Evolutionary conservation across 2,329 filamentous ascomycete species (phyloP).

Genomic region (Epichloe gansuensis): DNA sequence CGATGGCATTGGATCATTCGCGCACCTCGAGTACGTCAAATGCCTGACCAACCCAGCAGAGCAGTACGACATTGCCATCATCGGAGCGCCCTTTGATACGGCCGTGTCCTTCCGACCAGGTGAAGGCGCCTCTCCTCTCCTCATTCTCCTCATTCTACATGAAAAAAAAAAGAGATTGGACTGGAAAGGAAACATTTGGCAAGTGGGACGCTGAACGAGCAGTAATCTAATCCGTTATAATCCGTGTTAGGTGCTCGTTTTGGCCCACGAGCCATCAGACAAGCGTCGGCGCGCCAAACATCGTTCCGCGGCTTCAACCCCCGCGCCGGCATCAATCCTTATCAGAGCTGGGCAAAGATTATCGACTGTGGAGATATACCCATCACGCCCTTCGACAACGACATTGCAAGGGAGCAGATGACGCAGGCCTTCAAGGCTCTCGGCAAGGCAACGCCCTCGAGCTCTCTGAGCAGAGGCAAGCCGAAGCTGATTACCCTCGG

Average conservation of each 20-base stretch:
- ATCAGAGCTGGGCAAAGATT: conserved; percentile 67
- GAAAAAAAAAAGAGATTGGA: no score
- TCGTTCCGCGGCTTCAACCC: conserved; percentile 69
- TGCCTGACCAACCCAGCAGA: conserved; percentile 55
- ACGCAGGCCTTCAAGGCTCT: conserved; percentile 66
- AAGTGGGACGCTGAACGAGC: no score
- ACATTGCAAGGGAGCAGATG: conserved; percentile 72
- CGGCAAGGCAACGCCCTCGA: conserved; percentile 27
- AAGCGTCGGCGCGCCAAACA: conserved; percentile 71
- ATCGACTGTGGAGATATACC: conserved; percentile 89
- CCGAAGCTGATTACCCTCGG: conserved; percentile 57
- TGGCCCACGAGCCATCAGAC: conserved; percentile 76
- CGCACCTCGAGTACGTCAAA: conserved; percentile 55
- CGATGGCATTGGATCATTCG: conserved; percentile 63
- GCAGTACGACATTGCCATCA: conserved; percentile 57
- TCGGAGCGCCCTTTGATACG: conserved; percentile 65
- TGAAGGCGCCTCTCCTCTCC: conserved; percentile 13
- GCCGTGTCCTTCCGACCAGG: conserved; percentile 58
- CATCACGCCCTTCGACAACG: conserved; percentile 77
- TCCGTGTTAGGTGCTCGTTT: conserved; percentile 54
- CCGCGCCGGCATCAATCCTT: conserved; percentile 73
- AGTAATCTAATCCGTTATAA: not conserved
- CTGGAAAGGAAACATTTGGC: no score
- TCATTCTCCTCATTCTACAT: no score
- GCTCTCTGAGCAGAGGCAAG: conserved; percentile 20